A percentile compares a stretch with the other conserved stretches of the same genome.
phyloP scores from a whole-genome alignment of 768 basidiomycete genomes.

The Amylocystis lapponica region DNA sequence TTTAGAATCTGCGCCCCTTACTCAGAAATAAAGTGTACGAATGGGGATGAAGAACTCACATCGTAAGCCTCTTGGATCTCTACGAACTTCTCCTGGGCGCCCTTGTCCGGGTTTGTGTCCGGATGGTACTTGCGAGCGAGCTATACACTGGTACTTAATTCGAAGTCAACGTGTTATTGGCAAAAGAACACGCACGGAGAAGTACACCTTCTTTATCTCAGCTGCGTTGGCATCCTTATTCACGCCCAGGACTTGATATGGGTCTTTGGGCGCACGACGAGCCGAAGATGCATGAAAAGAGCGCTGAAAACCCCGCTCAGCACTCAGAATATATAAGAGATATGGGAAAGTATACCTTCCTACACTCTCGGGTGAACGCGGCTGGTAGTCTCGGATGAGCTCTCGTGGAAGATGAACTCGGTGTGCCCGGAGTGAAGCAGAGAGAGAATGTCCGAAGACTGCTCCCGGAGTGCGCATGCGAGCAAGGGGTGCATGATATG shows the following conservation, averaged over 20 bases:
- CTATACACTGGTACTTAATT: slow-evolving; percentile 36
- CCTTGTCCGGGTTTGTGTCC: slow-evolving; percentile 91
- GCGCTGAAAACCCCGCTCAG: slow-evolving; percentile 42
- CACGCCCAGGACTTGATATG: slow-evolving; percentile 89
- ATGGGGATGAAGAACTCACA: slow-evolving; percentile 40
- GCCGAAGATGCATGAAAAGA: slow-evolving; percentile 65
- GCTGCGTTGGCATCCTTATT: slow-evolving; percentile 72
- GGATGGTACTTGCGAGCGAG: slow-evolving; percentile 98
- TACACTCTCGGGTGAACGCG: slow-evolving; percentile 3
- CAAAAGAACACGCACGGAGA: slow-evolving; percentile 56
- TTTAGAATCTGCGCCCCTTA: slow-evolving; percentile 64
- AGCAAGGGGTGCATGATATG: slow-evolving; percentile 3
- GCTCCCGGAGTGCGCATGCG: neutral
- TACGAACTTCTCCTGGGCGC: slow-evolving; percentile 86
- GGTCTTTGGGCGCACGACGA: slow-evolving; percentile 60
- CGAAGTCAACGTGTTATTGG: slow-evolving; percentile 9
- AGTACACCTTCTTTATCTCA: slow-evolving; percentile 98
- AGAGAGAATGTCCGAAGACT: slow-evolving; percentile 9
- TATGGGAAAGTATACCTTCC: slow-evolving; percentile 4
- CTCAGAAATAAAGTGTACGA: slow-evolving; percentile 1
- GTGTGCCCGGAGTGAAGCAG: neutral
- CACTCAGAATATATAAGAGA: neutral
- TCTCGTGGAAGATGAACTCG: neutral
- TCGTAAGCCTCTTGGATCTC: slow-evolving; percentile 98
- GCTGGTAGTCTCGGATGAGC: neutral